These are phyloP conservation scores for Calonectria multiphialidica DNA, from an alignment of 2,329 filamentous ascomycete genomes.

Conservation along the genomic window DNA sequence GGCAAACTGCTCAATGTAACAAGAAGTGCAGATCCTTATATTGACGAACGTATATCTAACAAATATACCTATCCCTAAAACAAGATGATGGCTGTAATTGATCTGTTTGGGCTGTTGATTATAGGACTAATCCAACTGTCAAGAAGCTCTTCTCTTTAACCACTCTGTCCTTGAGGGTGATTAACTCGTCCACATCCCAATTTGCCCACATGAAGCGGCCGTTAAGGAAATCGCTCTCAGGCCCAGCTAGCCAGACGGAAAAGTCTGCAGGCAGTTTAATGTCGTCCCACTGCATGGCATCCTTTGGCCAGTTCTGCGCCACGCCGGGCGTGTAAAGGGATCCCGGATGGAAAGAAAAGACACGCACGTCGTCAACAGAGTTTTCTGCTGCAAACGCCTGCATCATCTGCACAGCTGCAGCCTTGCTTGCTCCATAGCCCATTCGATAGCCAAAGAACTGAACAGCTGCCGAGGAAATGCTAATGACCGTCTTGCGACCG, in stretches of 20 bases:
- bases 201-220: neutral
- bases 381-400: neutral
- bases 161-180: neutral
- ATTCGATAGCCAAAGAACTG: neutral
- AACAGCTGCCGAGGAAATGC: neutral
- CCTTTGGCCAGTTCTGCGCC: neutral
- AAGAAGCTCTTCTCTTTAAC: neutral
- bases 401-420: neutral
- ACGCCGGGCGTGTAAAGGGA: neutral
- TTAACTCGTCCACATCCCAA: neutral
- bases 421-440: neutral
- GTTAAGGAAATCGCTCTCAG: neutral
- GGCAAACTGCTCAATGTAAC: too few relatives aligned
- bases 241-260: neutral
- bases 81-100: too few relatives aligned
- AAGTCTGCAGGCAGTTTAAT: neutral
- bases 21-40: too few relatives aligned
- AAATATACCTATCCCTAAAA: too few relatives aligned
- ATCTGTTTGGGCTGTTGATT: too few relatives aligned
- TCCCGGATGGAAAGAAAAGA: neutral
- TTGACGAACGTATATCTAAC: too few relatives aligned
- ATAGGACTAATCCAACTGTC: neutral
- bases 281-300: neutral
- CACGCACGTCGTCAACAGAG: neutral
- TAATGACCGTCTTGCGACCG: neutral